phyloP scores from a whole-genome alignment of 805 yeast genomes.

The Cyberlindnera xylosilytica region DNA sequence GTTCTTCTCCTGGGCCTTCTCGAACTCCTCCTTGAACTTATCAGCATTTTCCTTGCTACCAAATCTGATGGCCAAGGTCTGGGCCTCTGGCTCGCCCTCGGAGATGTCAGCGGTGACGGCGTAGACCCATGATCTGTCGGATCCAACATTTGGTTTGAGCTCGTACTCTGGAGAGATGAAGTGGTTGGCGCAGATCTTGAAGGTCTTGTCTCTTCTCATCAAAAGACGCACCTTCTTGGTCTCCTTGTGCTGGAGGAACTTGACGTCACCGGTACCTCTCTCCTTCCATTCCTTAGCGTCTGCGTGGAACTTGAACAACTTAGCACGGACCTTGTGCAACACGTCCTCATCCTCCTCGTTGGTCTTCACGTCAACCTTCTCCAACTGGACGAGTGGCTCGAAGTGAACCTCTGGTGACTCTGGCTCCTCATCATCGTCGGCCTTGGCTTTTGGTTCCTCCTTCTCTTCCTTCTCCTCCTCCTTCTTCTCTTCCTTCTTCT shows the following conservation, averaged over 20 bases:
- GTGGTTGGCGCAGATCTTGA: conserved; percentile 98
- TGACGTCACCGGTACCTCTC: conserved; percentile 98
- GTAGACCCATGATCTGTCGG: conserved; percentile 98
- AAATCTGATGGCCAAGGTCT: conserved; percentile 94
- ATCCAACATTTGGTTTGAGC: conserved; percentile 90
- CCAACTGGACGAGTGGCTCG: conserved; percentile 93
- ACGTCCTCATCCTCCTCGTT: conserved; percentile 90
- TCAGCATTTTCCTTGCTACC: conserved; percentile 92
- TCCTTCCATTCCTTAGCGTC: conserved; percentile 96
- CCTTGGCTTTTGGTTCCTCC: conserved; percentile 28
- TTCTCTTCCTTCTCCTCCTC: conserved; percentile 39
- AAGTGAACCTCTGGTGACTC: conserved; percentile 68
- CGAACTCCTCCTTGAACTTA: conserved; percentile 89
- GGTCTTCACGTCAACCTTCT: conserved; percentile 94
- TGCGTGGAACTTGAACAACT: conserved; percentile 83
- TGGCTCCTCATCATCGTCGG: conserved; percentile 34
- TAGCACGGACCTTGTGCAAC: conserved; percentile 85
- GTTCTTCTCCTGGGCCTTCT: conserved; percentile 72
- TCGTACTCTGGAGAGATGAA: conserved; percentile 76
- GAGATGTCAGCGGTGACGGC: conserved; percentile 90
- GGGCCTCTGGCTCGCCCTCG: conserved; percentile 95
- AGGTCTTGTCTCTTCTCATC: conserved; percentile 99
- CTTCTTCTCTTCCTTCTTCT: conserved; percentile 42
- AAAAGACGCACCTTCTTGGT: conserved; percentile 81
- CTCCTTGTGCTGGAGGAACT: conserved; percentile 85